Base-by-base conservation (phyloP, 345 rosid species). In the Geranium brycei region DNA sequence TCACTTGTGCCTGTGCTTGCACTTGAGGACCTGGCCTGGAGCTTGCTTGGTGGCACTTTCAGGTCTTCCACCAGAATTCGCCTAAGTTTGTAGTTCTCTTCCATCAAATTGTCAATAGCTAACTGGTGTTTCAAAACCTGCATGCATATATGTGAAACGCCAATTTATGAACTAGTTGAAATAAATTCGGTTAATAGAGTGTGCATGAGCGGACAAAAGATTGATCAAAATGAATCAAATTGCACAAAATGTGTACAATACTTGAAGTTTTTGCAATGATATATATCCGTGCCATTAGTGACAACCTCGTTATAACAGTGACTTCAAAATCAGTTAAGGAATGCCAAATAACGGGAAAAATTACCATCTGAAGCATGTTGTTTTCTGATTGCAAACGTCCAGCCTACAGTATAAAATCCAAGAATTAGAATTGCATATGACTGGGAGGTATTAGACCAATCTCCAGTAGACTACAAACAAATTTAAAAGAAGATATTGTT, bases 351-450 rank as follows among this genome's bases (percentile, higher is more conserved):
- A 70, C 47, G 23, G 4, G 59, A 58, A 62, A 77, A n/a, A 31
- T 79, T 86, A 93, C 97, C 99, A 85, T 83, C 60, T 90, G 87
- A 75, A 93, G 95, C 84, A 90, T 38, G 66, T 73, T 79, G 74
- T 91, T 90, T 77, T 85, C 97, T 28, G 85, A 78, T 64, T 61
- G 79, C 78, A 90, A 66, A 56, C 70, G 83, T 57, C 84, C 78
- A 55, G 59, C 85, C 96, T 89, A 77, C 63, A 75, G 61, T 13
- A 53, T 19, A 40, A 61, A 60, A 65, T 60, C 67, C 61, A 60
- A 51, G 57, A 59, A 64, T 71, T 51, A 62, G 60, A 59, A 61
- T 51, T 56, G 16, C 57, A 57, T 61, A 51, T 23, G 40, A 62
- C 15, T 57, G 57, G n/a, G 63, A 64, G 66, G 59, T 53, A 72